A percentile compares a stretch with the other conserved stretches of the same genome.
phyloP scores from a whole-genome alignment of 768 basidiomycete genomes.

The Glaciozyma martinii region DNA sequence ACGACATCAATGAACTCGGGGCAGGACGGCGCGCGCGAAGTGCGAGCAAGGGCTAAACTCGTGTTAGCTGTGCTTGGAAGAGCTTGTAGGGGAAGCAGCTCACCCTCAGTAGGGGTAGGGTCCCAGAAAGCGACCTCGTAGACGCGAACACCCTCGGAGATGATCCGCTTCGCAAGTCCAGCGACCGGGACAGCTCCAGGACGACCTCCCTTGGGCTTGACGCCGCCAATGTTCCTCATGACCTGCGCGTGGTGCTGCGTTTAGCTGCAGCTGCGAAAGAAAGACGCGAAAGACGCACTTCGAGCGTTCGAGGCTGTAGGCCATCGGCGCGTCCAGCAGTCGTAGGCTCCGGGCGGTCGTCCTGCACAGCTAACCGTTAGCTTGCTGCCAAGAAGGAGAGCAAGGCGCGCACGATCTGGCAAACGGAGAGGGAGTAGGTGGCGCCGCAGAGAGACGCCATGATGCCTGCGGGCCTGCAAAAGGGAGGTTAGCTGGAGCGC shows the following conservation, averaged over 20 bases:
- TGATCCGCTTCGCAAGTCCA: constrained; percentile 32
- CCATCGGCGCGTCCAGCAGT: constrained; percentile 30
- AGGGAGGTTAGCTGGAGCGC: background rate
- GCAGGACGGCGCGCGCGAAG: constrained; percentile 34
- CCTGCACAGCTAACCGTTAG: background rate
- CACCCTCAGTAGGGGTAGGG: constrained; percentile 21
- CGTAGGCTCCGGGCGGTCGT: constrained; percentile 9
- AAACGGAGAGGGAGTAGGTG: constrained; percentile 33
- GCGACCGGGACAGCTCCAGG: background rate
- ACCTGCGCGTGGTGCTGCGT: constrained; percentile 8
- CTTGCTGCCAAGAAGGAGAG: background rate
- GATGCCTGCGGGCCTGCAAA: constrained; percentile 27
- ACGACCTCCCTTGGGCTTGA: constrained; percentile 27
- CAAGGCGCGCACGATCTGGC: constrained; percentile 28
- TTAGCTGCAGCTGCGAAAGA: no score
- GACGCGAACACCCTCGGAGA: constrained; percentile 36
- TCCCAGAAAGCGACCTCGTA: constrained; percentile 36
- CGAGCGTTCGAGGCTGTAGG: constrained; percentile 33
- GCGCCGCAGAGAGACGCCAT: constrained; percentile 33
- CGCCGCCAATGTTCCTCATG: constrained; percentile 34
- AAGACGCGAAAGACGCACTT: constrained; percentile 14
- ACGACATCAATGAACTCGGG: constrained; percentile 36
- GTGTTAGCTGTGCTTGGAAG: constrained; percentile 19
- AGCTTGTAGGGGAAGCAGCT: background rate
- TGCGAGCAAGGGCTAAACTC: constrained; percentile 30